Conservation (phyloP, 345 rosid genomes). For the Rubroshorea leprosula region DNA sequence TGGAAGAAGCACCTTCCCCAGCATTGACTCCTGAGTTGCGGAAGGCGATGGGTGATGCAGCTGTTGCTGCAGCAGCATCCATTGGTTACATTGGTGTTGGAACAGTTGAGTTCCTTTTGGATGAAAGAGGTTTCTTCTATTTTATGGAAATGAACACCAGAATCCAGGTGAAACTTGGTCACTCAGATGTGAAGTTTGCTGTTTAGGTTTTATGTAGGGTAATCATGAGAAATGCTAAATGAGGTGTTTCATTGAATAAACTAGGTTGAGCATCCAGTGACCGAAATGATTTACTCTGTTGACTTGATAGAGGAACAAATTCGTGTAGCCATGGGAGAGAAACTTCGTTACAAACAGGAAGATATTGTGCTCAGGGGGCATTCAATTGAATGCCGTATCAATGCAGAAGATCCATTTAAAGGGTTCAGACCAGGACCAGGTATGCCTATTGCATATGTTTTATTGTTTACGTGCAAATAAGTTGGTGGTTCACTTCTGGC, state of each 20-base stretch:
- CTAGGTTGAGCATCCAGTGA: constrained; percentile 98
- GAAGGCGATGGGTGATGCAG: constrained; percentile 99
- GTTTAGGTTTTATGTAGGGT: constrained; percentile 1
- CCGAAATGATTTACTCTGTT: constrained; percentile 95
- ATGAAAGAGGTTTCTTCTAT: constrained; percentile 95
- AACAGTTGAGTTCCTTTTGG: constrained; percentile 94
- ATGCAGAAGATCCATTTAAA: constrained; percentile 97
- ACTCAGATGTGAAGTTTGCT: constrained; percentile 1
- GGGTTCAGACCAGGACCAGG: constrained; percentile 99
- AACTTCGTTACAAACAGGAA: constrained; percentile 85
- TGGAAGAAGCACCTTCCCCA: constrained; percentile 99
- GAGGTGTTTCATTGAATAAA: constrained; percentile 10
- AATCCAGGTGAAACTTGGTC: constrained; percentile 62
- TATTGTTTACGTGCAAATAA: neutral
- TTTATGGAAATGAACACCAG: constrained; percentile 99
- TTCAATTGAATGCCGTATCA: constrained; percentile 97
- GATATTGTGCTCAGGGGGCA: constrained; percentile 94
- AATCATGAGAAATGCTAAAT: constrained; percentile 7
- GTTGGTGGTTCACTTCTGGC: neutral
- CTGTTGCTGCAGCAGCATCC: constrained; percentile 98
- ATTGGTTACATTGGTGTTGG: constrained; percentile 98
- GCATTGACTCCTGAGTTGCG: constrained; percentile 90
- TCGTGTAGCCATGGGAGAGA: constrained; percentile 96
- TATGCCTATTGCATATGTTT: constrained; percentile 15
- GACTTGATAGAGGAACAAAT: constrained; percentile 99